These are phyloP conservation scores for Tylopilus intermedius DNA, from an alignment of 768 basidiomycete genomes.

Conservation along the genomic window DNA sequence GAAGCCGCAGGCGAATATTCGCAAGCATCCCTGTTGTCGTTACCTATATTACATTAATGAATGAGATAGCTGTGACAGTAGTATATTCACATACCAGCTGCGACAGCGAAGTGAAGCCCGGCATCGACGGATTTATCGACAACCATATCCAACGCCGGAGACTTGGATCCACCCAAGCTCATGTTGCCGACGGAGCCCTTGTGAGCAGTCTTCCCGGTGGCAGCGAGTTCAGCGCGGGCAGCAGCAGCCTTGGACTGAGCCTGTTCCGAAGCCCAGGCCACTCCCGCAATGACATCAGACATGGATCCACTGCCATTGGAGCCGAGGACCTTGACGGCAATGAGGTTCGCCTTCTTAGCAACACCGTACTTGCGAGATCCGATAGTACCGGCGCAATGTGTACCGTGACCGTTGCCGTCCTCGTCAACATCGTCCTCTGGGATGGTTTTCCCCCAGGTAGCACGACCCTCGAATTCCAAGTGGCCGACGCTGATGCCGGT, in stretches of 20 bases:
- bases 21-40: conserved; percentile 88
- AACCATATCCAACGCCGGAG: conserved; percentile 72
- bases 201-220: conserved; percentile 75
- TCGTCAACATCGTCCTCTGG: conserved; percentile 77
- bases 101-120: conserved; percentile 95
- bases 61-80: not conserved
- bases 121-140: conserved; percentile 79
- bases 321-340: conserved; percentile 93
- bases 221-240: conserved; percentile 59
- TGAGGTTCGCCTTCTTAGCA: conserved; percentile 85
- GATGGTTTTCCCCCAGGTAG: conserved; percentile 90
- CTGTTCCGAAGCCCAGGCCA: conserved; percentile 64
- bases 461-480: conserved; percentile 83
- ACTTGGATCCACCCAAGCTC: conserved; percentile 96
- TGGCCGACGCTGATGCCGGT: conserved; percentile 88
- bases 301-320: conserved; percentile 91
- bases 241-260: conserved; percentile 53
- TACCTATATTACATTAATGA: conserved; percentile 40
- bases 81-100: conserved; percentile 63
- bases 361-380: conserved; percentile 93
- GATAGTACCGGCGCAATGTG: conserved; percentile 94
- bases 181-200: conserved; percentile 97
- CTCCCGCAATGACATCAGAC: conserved; percentile 90
- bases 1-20: conserved; percentile 88
- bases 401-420: conserved; percentile 94